phyloP scores from a whole-genome alignment of 768 basidiomycete species.

The Imleria badia region DNA sequence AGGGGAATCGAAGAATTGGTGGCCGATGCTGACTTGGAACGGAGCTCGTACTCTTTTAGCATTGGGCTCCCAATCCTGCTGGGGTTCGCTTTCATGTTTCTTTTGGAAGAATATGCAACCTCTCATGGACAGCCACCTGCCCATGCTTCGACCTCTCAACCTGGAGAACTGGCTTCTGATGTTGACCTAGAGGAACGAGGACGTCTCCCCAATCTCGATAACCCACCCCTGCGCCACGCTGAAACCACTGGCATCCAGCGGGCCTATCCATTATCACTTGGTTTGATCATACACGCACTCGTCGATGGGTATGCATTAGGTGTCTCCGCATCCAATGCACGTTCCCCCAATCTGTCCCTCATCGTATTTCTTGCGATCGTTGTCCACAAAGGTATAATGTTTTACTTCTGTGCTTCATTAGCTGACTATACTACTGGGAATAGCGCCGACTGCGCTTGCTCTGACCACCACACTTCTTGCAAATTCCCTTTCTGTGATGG shows the following conservation, averaged over 20 bases:
- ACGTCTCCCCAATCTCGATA: constrained; percentile 25
- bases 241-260: constrained; percentile 32
- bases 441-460: constrained; percentile 90
- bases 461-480: constrained; percentile 84
- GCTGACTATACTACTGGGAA: constrained; percentile 11
- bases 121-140: constrained; percentile 45
- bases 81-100: constrained; percentile 58
- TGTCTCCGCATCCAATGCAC: constrained; percentile 56
- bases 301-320: constrained; percentile 94
- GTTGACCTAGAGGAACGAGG: constrained; percentile 62
- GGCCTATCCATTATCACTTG: constrained; percentile 77
- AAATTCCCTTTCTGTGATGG: constrained; percentile 60
- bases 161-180: constrained; percentile 44
- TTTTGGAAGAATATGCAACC: constrained; percentile 63
- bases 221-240: constrained; percentile 4
- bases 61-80: constrained; percentile 64
- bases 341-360: constrained; percentile 57
- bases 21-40: constrained; percentile 31
- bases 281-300: constrained; percentile 82
- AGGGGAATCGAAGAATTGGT: constrained; percentile 74
- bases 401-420: neutral
- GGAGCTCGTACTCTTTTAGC: constrained; percentile 45
- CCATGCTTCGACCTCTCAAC: constrained; percentile 13
- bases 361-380: constrained; percentile 90
- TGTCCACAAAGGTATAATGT: constrained; percentile 76